Base-by-base conservation (phyloP, 345 rosid species). In the Moringa oleifera region DNA sequence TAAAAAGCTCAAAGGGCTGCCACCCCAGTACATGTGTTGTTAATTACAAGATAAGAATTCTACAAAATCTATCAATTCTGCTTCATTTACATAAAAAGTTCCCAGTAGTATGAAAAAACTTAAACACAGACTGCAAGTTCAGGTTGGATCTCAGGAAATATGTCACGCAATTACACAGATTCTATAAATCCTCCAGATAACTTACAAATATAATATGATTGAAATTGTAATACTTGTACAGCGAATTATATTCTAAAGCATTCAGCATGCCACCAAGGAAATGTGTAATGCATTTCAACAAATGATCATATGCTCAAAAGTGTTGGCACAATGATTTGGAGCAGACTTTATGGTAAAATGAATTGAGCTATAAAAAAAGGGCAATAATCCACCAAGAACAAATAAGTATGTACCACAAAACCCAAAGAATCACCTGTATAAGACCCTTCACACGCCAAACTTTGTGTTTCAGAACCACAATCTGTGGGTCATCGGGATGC, bases 401-500 rank as follows among this genome's bases (percentile, higher is more conserved):
- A 31, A 19, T 53, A 11, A 20, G 5, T 58, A 57, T 36, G 47
- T 7, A 22, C 28, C 20, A 36, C 37, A 45, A 58, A 67, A 41
- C 28, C 23, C 51, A 18, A 33, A 47, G 61, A 20, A 1, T 75
- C 68, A 86, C 96, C 93, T 94, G 99, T 73, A 95, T 91, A 47
- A 95, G 71, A 63, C 99, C 99, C 82, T 89, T 91, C 25, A 95
- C 96, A 9, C 97, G 97, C 99, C 99, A 95, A 67, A 91, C 97
- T 50, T 85, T 87, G 75, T 91, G 91, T 72, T 83, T 91, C 64
- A 89, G 74, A n/a, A 91, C 87, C 51, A 95, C 99, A 3, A 95
- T 87, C 55, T 80, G 85, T 25, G 99, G 94, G 79, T 95, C 97
- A 74, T 95, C 62, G n/a, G 99, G 99, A 79, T 95, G 97, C 83